Evolutionary conservation across 2,329 filamentous ascomycete species (phyloP), one percentile per base, ranked within the genome.

Genomic region (Trichoderma gracile): DNA sequence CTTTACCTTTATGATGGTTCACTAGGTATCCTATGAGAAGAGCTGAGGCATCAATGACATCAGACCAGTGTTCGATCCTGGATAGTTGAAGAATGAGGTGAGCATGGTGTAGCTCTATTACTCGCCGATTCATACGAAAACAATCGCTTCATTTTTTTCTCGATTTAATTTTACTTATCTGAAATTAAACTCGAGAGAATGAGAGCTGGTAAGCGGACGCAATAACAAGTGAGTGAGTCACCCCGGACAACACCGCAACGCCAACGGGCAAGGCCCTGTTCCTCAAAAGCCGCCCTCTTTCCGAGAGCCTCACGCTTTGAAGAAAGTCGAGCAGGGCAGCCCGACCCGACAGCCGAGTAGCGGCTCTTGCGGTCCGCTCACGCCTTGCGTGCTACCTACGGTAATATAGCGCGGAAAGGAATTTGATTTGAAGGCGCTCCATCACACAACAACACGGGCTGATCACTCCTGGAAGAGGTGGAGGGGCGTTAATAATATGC

Each of bases 21-120:
- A 15, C 19, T 12, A n/a, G n/a, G n/a, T n/a, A n/a, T n/a, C n/a
- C n/a, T n/a, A 30, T 14, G 42, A 57, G 42, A 2, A 38, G 47
- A 52, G 27, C 33, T 25, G 57, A 53, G 40, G 38, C 40, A 17
- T 61, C 58, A 52, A 61, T 61, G 58, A 61, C 58, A 61, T 61
- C 23, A 60, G 46, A 49, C 19, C 17, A 10, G 5, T 9, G 21
- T 27, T 40, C 12, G 21, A 40, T 38, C 12, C 17, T 25, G 38
- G 25, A 1, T 9, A 12, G 19, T 14, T 40, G 38, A 45, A 45
- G 43, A 53, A 30, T 9, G 9, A 30, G 8, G 30, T 30, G 2
- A 45, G 47, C 47, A 61, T 40, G 46, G 47, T 14, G 46, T 30
- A 43, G n/a, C 21, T 52, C 38, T 42, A 42, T 25, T 52, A 19